These are phyloP conservation scores for Suhomyces vadensis DNA, from an alignment of 805 yeast genomes.

Conservation along the genomic window DNA sequence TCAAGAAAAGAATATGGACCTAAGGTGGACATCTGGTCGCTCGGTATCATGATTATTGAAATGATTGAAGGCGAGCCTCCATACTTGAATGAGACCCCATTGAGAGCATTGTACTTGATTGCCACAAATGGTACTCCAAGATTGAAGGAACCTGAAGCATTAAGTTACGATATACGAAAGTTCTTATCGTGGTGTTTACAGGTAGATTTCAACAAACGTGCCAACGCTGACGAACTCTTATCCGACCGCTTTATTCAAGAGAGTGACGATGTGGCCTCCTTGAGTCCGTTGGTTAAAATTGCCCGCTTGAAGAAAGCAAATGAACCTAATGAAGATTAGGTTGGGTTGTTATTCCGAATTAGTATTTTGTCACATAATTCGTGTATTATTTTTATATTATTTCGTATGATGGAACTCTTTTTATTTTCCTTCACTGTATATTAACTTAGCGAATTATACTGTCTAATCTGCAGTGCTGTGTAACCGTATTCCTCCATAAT, in stretches of 20 bases:
- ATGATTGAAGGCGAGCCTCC: slow-evolving; percentile 99
- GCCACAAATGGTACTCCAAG: slow-evolving; percentile 97
- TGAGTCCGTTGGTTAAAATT: slow-evolving; percentile 72
- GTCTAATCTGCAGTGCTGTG: no score
- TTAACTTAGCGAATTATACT: neutral
- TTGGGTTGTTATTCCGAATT: neutral
- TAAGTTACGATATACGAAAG: slow-evolving; percentile 62
- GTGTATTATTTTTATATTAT: slow-evolving; percentile 5
- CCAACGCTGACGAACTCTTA: slow-evolving; percentile 72
- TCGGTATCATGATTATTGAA: slow-evolving; percentile 97
- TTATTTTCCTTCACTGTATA: neutral
- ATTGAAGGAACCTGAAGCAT: slow-evolving; percentile 80
- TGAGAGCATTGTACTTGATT: slow-evolving; percentile 88
- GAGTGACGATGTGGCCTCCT: slow-evolving; percentile 59
- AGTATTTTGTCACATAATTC: neutral
- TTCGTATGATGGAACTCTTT: neutral
- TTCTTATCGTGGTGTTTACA: slow-evolving; percentile 79
- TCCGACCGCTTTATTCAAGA: slow-evolving; percentile 62
- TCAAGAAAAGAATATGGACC: slow-evolving; percentile 94
- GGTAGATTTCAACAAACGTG: slow-evolving; percentile 81
- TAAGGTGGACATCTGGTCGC: slow-evolving; percentile 96
- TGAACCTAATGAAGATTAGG: slow-evolving; percentile 18
- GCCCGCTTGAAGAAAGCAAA: slow-evolving; percentile 65
- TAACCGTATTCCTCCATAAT: no score
- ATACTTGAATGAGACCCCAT: slow-evolving; percentile 91